phyloP scores from a whole-genome alignment of 768 basidiomycete genomes.

The Hemileccinum impolitum region DNA sequence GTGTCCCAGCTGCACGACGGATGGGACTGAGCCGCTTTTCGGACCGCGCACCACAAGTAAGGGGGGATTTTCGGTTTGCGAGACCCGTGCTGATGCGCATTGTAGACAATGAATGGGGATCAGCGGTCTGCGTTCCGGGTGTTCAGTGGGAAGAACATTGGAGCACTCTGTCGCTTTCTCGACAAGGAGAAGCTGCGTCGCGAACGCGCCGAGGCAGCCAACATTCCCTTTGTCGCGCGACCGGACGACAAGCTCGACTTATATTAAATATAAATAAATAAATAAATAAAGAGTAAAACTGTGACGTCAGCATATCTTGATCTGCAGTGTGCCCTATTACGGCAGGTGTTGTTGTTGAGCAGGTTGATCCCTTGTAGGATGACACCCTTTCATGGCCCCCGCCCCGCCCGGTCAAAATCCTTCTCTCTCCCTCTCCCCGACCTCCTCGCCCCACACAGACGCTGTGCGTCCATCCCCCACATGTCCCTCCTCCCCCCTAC shows the following conservation, averaged over 20 bases:
- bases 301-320: constrained; percentile 13
- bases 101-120: constrained; percentile 60
- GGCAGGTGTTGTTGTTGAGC: constrained; percentile 4
- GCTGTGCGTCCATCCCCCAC: constrained; percentile 45
- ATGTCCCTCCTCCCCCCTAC: constrained; percentile 10
- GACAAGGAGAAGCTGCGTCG: constrained; percentile 64
- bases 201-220: constrained; percentile 54
- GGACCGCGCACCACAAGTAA: constrained; percentile 60
- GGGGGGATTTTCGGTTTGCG: constrained; percentile 17
- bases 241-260: constrained; percentile 64
- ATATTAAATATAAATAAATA: constrained; percentile 36
- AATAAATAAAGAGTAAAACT: neutral
- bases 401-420: constrained; percentile 15
- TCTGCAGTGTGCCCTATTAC: constrained; percentile 3
- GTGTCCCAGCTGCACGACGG: constrained; percentile 69
- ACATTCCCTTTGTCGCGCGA: constrained; percentile 56
- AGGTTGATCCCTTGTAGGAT: constrained; percentile 1
- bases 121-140: constrained; percentile 76
- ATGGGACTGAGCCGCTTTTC: constrained; percentile 76
- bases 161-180: constrained; percentile 60
- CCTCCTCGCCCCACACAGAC: constrained; percentile 24
- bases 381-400: neutral
- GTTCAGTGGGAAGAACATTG: constrained; percentile 68
- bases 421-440: constrained; percentile 17
- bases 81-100: constrained; percentile 2